A percentile compares a stretch with the other conserved stretches of the same genome.
Evolutionary conservation across 177 flowering plant genomes (phyloP).

Genomic region (Vitis hybrid): DNA sequence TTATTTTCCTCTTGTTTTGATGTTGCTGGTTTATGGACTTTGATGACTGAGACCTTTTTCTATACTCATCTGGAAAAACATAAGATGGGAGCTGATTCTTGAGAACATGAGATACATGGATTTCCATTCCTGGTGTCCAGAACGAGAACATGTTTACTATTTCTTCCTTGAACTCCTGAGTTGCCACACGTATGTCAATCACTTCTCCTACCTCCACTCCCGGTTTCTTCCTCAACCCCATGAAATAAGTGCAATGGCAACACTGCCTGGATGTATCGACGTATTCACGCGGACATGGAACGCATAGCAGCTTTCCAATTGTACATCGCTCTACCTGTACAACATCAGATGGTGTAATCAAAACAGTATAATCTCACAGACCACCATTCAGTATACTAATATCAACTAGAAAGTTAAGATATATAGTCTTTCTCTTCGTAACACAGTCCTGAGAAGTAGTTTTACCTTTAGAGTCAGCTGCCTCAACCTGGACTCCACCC

Average conservation of each 20-base stretch:
- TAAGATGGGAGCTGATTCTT: slow-evolving; percentile 46
- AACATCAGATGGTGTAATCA: neutral
- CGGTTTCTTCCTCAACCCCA: slow-evolving; percentile 60
- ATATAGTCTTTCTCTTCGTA: no score
- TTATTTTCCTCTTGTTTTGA: slow-evolving; percentile 41
- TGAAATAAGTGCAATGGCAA: slow-evolving; percentile 48
- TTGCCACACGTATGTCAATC: slow-evolving; percentile 63
- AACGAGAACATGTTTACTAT: slow-evolving; percentile 35
- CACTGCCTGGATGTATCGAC: slow-evolving; percentile 39
- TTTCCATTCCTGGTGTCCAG: slow-evolving; percentile 61
- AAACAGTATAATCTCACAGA: no score
- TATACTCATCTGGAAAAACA: slow-evolving; percentile 49
- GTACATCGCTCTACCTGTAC: slow-evolving; percentile 67
- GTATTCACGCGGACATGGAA: slow-evolving; percentile 59
- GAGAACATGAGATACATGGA: slow-evolving; percentile 49
- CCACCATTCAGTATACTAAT: no score
- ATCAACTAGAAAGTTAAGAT: no score
- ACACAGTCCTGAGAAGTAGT: slow-evolving; percentile 1
- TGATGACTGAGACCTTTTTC: slow-evolving; percentile 21
- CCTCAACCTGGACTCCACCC: slow-evolving; percentile 94
- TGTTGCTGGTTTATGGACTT: slow-evolving; percentile 24
- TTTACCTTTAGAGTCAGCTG: slow-evolving; percentile 81
- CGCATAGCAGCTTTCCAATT: slow-evolving; percentile 56
- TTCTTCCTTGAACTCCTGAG: slow-evolving; percentile 55
- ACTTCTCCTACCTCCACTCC: slow-evolving; percentile 45